A percentile compares a stretch with the other conserved stretches of the same genome.
Conservation (phyloP, 2,329 filamentous ascomycete species). For the Aureobasidium zeae region DNA sequence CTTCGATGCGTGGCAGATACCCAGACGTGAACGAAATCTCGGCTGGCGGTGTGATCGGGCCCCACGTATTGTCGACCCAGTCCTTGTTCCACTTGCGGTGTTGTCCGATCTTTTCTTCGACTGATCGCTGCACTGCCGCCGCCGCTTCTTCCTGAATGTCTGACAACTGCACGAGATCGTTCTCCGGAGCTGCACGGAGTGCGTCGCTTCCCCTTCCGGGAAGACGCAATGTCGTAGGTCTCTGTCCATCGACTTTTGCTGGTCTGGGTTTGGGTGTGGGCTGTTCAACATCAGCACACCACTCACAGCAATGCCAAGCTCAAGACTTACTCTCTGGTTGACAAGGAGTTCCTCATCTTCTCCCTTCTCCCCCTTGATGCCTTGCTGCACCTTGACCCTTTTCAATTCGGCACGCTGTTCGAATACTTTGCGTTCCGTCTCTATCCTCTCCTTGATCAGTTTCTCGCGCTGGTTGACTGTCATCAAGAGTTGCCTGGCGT, state of each 20-base stretch:
- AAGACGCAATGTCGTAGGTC: slow-evolving; percentile 47
- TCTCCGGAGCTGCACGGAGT: slow-evolving; percentile 52
- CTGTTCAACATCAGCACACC: slow-evolving; percentile 24
- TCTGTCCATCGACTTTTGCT: slow-evolving; percentile 51
- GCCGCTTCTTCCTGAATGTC: slow-evolving; percentile 75
- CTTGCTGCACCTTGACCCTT: slow-evolving; percentile 76
- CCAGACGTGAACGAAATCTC: slow-evolving; percentile 37
- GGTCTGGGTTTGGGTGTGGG: slow-evolving; percentile 42
- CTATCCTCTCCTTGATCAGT: slow-evolving; percentile 66
- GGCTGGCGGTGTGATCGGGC: slow-evolving; percentile 69
- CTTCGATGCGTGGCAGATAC: slow-evolving; percentile 23
- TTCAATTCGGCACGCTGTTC: slow-evolving; percentile 74
- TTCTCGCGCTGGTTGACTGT: slow-evolving; percentile 72
- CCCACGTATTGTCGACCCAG: slow-evolving; percentile 78
- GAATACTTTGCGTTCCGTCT: slow-evolving; percentile 68
- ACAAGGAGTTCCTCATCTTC: slow-evolving; percentile 84
- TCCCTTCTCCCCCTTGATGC: slow-evolving; percentile 70
- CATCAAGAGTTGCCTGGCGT: slow-evolving; percentile 70
- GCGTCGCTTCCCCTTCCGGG: slow-evolving; percentile 53
- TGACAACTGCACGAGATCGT: slow-evolving; percentile 67
- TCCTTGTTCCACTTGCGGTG: slow-evolving; percentile 87
- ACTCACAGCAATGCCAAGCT: background rate
- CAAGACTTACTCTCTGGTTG: slow-evolving; percentile 70
- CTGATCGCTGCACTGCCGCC: slow-evolving; percentile 68
- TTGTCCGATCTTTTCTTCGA: slow-evolving; percentile 78